A percentile compares a stretch with the other conserved stretches of the same genome.
Conservation (phyloP, 768 basidiomycete genomes). For the Lactarius vividus region DNA sequence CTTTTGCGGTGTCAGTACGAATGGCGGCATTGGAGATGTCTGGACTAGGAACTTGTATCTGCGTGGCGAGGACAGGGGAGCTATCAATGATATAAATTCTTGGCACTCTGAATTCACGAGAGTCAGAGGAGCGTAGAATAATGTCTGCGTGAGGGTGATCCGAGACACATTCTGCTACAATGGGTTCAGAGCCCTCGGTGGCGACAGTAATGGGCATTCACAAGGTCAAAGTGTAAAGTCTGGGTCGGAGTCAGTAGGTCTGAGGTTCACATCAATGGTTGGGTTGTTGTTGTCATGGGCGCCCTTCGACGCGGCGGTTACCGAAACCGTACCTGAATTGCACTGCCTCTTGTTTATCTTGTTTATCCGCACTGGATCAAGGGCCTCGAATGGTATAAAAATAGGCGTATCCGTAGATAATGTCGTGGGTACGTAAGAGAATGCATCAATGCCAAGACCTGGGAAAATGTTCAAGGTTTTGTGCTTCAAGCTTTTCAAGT, state of each 20-base stretch:
- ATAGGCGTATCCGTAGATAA: too few species aligned
- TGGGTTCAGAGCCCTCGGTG: neutral
- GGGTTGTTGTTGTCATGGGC: neutral
- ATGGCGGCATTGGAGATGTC: neutral
- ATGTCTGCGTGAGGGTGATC: constrained; percentile 11
- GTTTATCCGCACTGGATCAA: too few species aligned
- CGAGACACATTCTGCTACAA: neutral
- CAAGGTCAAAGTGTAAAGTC: neutral
- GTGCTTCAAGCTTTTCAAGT: too few species aligned
- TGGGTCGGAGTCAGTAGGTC: neutral
- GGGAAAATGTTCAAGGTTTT: too few species aligned
- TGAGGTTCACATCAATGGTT: neutral
- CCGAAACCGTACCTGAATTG: neutral
- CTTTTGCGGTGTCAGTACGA: neutral
- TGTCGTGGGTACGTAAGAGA: too few species aligned
- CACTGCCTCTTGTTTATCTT: too few species aligned
- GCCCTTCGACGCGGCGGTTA: neutral
- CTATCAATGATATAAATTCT: constrained; percentile 14
- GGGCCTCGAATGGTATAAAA: too few species aligned
- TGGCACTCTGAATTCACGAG: constrained; percentile 12
- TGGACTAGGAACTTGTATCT: neutral
- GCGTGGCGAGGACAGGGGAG: constrained; percentile 30
- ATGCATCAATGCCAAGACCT: too few species aligned
- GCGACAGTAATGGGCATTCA: neutral
- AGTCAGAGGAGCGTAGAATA: constrained; percentile 9